These are phyloP conservation scores for Malassezia furfur DNA, from an alignment of 1,284 basidiomycete species.

Conservation along the genomic window DNA sequence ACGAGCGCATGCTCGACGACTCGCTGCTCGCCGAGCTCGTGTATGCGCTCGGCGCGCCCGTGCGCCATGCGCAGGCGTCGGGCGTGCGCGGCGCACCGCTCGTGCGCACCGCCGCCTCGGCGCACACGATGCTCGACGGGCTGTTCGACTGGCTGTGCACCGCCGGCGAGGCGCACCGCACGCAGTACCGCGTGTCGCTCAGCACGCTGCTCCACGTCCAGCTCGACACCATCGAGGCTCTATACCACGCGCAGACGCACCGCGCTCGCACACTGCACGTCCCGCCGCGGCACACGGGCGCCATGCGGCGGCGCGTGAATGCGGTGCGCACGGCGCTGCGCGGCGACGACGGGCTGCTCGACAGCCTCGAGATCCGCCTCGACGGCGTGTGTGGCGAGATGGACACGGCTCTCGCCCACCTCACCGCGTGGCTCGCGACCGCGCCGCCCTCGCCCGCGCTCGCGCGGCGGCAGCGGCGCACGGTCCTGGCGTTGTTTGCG, in stretches of 20 bases:
- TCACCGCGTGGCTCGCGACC: conserved; percentile 5
- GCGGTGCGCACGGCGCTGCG: neutral
- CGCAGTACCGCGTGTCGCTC: neutral
- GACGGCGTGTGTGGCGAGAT: neutral
- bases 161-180: neutral
- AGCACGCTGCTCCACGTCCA: conserved; percentile 8
- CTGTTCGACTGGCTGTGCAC: conserved; percentile 2
- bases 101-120: neutral
- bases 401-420: neutral
- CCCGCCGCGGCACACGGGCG: neutral
- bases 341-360: neutral
- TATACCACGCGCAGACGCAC: neutral
- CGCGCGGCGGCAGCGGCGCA: conserved; percentile 1
- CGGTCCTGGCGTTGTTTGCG: conserved; percentile 8
- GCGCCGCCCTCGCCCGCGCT: neutral
- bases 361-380: conserved; percentile 4
- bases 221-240: neutral
- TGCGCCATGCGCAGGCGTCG: neutral
- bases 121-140: neutral
- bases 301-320: neutral
- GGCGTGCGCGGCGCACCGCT: neutral
- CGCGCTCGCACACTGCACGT: neutral
- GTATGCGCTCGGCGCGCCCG: conserved; percentile 2
- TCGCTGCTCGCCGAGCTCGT: conserved; percentile 6
- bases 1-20: conserved; percentile 7